Conservation (phyloP, 2,329 filamentous ascomycete genomes). For the Ophiobolus disseminans region DNA sequence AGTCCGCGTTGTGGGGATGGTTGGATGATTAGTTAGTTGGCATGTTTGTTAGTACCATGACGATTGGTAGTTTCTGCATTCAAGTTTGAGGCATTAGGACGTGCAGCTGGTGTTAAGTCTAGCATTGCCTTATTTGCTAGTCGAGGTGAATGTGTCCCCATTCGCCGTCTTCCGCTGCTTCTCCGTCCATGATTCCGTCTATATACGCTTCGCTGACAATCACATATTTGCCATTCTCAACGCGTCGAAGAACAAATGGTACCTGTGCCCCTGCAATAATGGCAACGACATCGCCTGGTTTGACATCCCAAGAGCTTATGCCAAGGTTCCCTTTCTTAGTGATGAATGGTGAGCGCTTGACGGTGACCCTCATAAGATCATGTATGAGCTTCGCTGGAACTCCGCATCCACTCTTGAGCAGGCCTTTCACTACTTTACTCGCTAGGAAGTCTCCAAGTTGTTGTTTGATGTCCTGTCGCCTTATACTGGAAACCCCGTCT, state of each 20-base stretch:
- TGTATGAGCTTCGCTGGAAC: background rate
- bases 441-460: background rate
- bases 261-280: slow-evolving; percentile 11
- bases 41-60: too few relatives aligned
- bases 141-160: too few relatives aligned
- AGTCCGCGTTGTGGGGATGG: too few relatives aligned
- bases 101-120: too few relatives aligned
- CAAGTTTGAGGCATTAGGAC: too few relatives aligned
- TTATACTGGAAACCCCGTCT: background rate
- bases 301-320: background rate
- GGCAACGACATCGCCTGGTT: slow-evolving; percentile 13
- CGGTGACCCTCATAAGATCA: background rate
- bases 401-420: background rate
- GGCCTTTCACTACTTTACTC: background rate
- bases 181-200: slow-evolving; percentile 21
- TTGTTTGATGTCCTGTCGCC: background rate
- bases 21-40: too few relatives aligned
- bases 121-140: too few relatives aligned
- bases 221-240: background rate
- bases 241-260: slow-evolving; percentile 14
- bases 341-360: background rate
- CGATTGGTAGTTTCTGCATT: too few relatives aligned
- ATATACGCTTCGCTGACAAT: slow-evolving; percentile 20
- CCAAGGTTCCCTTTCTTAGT: background rate
- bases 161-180: slow-evolving; percentile 9